Evolutionary conservation across 148 eudicot species (phyloP), one percentile per base, ranked within the genome.

Genomic region (Polygonum aviculare): DNA sequence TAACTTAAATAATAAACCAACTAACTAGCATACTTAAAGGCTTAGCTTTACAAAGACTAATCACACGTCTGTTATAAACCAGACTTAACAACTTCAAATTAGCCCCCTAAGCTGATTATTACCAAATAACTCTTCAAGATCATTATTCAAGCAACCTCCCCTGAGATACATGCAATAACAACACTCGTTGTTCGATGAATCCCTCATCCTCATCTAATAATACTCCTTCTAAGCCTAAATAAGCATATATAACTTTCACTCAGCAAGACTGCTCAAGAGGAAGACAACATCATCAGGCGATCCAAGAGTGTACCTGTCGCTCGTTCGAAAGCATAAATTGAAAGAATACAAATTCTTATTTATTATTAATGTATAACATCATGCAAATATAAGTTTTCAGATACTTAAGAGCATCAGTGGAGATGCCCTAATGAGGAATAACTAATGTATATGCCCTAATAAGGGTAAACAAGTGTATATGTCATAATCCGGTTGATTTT

Each of bases 241-340:
- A 69, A 69, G n/a, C n/a, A 69, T 12, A 69, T 12, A 35, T 35
- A 71, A 2, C 74, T 86, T 70, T 81, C 86, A 19, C 89, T 82
- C 77, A 90, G 90, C 81, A 76, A 95, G 73, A 50, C 83, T 90
- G 74, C 77, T 85, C 50, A 95, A 79, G 73, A 92, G 88, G 7
- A 87, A 78, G 72, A 92, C 94, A 0, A 95, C 99, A 45, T 95
- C 96, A 73, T 90, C 97, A 0, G 99, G 86, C 11, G 91, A 82
- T 48, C 80, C 84, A 36, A 95, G 87, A 41, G 84, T 82, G 73
- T 95, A 92, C 45, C 99, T 83, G 65, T 97, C 97, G 19, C 88
- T 90, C 5, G 99, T 90, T 26, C 99, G 91, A 51, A n/a, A n/a
- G n/a, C n/a, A n/a, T n/a, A n/a, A n/a, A 93, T 93, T 72, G 95